Percentiles rank a stretch among this genome's conserved stretches.
phyloP scores from a whole-genome alignment of 163 green algal species.

The Chlorella variabilis region DNA sequence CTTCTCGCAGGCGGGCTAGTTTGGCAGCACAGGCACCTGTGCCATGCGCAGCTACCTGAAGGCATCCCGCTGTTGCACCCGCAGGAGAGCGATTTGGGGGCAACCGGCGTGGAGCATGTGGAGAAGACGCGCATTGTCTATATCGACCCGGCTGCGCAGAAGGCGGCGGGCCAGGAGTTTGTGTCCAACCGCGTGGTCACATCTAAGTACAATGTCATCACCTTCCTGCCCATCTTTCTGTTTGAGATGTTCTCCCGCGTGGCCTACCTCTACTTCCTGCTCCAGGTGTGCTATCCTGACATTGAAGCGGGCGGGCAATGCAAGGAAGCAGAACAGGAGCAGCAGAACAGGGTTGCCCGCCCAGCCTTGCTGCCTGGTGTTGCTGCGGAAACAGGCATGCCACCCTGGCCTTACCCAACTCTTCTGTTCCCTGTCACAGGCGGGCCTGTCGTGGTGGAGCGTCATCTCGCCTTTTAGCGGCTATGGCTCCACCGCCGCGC shows the following conservation, averaged over 20 bases:
- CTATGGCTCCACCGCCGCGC: conserved; percentile 72
- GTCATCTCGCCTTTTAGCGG: conserved; percentile 81
- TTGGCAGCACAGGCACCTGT: too few species aligned
- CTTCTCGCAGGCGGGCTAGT: too few species aligned
- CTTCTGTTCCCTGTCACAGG: conserved; percentile 51
- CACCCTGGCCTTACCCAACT: too few species aligned
- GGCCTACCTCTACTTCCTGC: conserved; percentile 89
- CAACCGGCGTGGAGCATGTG: too few species aligned
- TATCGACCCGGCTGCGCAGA: conserved; percentile 6
- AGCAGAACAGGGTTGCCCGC: too few species aligned
- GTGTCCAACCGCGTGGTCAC: conserved; percentile 70
- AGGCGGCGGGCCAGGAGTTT: not conserved
- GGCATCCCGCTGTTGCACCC: too few species aligned
- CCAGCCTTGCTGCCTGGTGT: too few species aligned
- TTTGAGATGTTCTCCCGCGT: conserved; percentile 84
- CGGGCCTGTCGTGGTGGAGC: conserved; percentile 80
- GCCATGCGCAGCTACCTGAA: too few species aligned
- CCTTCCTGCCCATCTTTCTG: conserved; percentile 85
- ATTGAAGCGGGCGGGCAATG: too few species aligned
- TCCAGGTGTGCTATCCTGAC: conserved; percentile 66
- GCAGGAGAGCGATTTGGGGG: too few species aligned
- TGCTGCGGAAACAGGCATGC: too few species aligned
- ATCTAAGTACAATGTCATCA: conserved; percentile 84
- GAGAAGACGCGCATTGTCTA: conserved; percentile 34
- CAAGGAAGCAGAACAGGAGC: too few species aligned